Percentiles rank a stretch among this genome's conserved stretches.
Evolutionary conservation across 2,329 filamentous ascomycete genomes (phyloP).

Genomic region (Simplicillium aogashimaense): DNA sequence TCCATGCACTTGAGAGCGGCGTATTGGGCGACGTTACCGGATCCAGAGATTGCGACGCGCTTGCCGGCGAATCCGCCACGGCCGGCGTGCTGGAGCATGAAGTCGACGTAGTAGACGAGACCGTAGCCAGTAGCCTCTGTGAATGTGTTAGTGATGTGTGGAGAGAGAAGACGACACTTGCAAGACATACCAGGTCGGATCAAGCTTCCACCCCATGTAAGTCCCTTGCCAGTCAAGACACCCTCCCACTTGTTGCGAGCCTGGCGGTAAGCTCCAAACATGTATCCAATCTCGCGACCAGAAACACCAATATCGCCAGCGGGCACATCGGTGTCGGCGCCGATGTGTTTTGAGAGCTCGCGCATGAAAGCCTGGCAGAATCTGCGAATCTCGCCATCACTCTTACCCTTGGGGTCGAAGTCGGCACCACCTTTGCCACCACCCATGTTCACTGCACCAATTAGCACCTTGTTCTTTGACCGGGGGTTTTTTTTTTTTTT

Average conservation of each 20-base stretch:
- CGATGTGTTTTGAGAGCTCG: constrained; percentile 91
- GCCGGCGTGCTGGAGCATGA: constrained; percentile 91
- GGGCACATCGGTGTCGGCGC: constrained; percentile 89
- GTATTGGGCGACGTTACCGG: constrained; percentile 96
- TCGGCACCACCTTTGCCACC: constrained; percentile 97
- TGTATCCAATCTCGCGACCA: constrained; percentile 83
- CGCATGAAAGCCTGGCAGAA: constrained; percentile 97
- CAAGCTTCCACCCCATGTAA: constrained; percentile 82
- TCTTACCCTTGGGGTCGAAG: constrained; percentile 99
- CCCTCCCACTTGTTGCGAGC: constrained; percentile 89
- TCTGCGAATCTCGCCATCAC: constrained; percentile 90
- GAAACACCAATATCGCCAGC: constrained; percentile 95
- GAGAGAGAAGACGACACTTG: background rate
- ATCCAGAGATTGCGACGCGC: constrained; percentile 90
- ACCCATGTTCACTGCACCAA: constrained; percentile 55
- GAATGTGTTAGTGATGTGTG: background rate
- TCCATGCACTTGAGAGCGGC: constrained; percentile 94
- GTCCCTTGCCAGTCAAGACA: constrained; percentile 91
- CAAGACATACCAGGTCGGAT: constrained; percentile 59
- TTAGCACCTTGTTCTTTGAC: constrained; percentile 9
- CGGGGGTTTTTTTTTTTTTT: too few relatives aligned
- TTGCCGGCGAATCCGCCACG: constrained; percentile 82
- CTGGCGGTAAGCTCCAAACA: constrained; percentile 90
- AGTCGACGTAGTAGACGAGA: constrained; percentile 89
- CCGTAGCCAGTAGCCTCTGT: constrained; percentile 90